These are phyloP conservation scores for Nadsonia commutata DNA, from an alignment of 1,139 yeast species.

Conservation along the genomic window DNA sequence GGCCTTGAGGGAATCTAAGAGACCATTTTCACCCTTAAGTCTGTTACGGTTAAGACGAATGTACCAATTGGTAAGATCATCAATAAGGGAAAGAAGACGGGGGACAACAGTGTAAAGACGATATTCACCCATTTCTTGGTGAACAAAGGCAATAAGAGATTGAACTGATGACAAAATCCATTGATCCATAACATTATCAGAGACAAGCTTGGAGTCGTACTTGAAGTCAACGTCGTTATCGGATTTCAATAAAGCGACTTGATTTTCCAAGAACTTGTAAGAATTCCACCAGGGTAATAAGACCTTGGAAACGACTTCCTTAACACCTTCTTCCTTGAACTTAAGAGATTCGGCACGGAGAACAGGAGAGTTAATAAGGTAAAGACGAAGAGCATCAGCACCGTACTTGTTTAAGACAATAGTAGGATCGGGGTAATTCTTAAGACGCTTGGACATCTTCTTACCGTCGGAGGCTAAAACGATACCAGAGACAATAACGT, in stretches of 20 bases:
- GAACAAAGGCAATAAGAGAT: conserved; percentile 73
- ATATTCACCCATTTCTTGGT: conserved; percentile 78
- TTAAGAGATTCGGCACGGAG: conserved; percentile 91
- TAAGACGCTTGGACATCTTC: conserved; percentile 96
- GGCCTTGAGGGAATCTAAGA: conserved; percentile 70
- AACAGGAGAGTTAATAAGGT: conserved; percentile 93
- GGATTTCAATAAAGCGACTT: conserved; percentile 72
- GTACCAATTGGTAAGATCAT: conserved; percentile 96
- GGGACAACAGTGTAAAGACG: conserved; percentile 94
- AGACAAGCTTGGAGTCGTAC: conserved; percentile 45
- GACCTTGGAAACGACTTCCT: conserved; percentile 92
- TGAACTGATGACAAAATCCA: conserved; percentile 95
- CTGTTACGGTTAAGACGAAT: conserved; percentile 97
- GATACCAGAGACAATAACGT: conserved; percentile 92
- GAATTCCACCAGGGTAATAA: conserved; percentile 98
- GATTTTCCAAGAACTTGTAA: conserved; percentile 89
- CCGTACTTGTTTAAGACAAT: conserved; percentile 76
- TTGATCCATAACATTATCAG: conserved; percentile 89
- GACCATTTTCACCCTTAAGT: conserved; percentile 84
- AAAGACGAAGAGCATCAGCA: conserved; percentile 93
- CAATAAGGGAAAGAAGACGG: conserved; percentile 72
- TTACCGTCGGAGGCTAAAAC: conserved; percentile 97
- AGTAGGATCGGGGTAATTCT: conserved; percentile 93
- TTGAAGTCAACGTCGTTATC: conserved; percentile 55
- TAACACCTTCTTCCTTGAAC: conserved; percentile 97